Conservation (phyloP, 2,329 filamentous ascomycete species). For the Nannizzia gypsea region DNA sequence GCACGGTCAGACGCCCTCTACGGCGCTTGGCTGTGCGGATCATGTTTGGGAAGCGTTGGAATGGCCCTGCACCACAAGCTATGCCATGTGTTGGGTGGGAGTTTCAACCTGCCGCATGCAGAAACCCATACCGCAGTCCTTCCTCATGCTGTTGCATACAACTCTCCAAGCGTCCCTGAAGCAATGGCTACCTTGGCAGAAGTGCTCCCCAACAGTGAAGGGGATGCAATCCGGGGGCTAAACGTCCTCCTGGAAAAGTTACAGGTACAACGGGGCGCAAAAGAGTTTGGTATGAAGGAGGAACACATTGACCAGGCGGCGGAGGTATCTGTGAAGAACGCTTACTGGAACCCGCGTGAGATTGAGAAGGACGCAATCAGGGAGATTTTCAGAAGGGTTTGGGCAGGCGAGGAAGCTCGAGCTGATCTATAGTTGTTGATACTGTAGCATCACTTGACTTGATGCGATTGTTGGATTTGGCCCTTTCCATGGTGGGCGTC, state of each 20-base stretch:
- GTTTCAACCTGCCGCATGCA: slow-evolving; percentile 52
- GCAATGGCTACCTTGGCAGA: slow-evolving; percentile 43
- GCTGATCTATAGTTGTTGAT: slow-evolving; percentile 35
- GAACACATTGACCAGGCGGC: slow-evolving; percentile 49
- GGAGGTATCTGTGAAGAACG: slow-evolving; percentile 46
- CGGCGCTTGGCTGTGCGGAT: slow-evolving; percentile 54
- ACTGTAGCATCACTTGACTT: not conserved
- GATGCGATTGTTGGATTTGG: not conserved
- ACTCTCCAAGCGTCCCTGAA: slow-evolving; percentile 43
- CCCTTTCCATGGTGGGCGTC: too few relatives aligned
- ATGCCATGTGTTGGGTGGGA: slow-evolving; percentile 53
- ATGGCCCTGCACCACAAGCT: slow-evolving; percentile 59
- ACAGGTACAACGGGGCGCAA: slow-evolving; percentile 42
- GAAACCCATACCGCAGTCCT: slow-evolving; percentile 54
- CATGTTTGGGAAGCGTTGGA: slow-evolving; percentile 46
- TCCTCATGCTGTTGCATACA: slow-evolving; percentile 53
- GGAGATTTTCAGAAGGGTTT: slow-evolving; percentile 49
- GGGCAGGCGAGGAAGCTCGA: slow-evolving; percentile 47
- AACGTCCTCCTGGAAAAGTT: slow-evolving; percentile 46
- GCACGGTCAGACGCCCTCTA: slow-evolving; percentile 47
- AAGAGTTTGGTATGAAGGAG: slow-evolving; percentile 48
- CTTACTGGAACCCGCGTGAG: slow-evolving; percentile 48
- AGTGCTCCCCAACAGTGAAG: slow-evolving; percentile 45
- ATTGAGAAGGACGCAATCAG: slow-evolving; percentile 42
- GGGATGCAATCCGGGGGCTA: slow-evolving; percentile 46